These are phyloP conservation scores for Telfairia occidentalis DNA, from an alignment of 331 rosid species.

Conservation along the genomic window DNA sequence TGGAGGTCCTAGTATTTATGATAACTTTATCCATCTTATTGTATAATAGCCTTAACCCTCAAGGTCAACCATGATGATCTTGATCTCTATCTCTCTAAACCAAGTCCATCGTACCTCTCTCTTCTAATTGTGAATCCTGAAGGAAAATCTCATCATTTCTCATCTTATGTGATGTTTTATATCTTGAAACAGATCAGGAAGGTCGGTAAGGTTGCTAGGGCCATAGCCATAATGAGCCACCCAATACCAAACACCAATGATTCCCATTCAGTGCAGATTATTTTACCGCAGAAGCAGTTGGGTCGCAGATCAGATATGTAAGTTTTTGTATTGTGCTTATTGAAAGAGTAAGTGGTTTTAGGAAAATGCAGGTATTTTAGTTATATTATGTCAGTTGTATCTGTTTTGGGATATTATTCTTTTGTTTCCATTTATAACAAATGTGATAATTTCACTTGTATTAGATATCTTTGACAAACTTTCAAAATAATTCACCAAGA, in stretches of 20 bases:
- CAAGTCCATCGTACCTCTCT: neutral
- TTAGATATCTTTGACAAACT: neutral
- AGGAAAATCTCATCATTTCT: neutral
- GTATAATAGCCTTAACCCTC: neutral
- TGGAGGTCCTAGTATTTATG: neutral
- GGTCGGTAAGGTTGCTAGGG: constrained; percentile 97
- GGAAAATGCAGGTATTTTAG: neutral
- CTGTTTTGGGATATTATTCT: neutral
- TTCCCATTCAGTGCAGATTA: constrained; percentile 83
- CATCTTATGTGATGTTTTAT: constrained; percentile 11
- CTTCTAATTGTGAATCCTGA: neutral
- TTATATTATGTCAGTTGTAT: neutral
- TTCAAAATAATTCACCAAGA: neutral
- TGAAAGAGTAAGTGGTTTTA: neutral
- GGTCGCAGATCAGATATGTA: constrained; percentile 97
- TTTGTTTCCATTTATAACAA: neutral
- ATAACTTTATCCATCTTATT: neutral
- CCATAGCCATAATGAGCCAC: constrained; percentile 96
- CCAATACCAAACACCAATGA: constrained; percentile 86
- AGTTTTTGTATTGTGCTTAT: constrained; percentile 21
- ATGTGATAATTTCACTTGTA: neutral
- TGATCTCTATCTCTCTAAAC: neutral
- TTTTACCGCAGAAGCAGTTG: constrained; percentile 94
- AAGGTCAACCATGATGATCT: neutral
- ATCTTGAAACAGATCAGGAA: constrained; percentile 69